Conservation (phyloP, 352 stramenopile species). For the Phytophthora meadii region DNA sequence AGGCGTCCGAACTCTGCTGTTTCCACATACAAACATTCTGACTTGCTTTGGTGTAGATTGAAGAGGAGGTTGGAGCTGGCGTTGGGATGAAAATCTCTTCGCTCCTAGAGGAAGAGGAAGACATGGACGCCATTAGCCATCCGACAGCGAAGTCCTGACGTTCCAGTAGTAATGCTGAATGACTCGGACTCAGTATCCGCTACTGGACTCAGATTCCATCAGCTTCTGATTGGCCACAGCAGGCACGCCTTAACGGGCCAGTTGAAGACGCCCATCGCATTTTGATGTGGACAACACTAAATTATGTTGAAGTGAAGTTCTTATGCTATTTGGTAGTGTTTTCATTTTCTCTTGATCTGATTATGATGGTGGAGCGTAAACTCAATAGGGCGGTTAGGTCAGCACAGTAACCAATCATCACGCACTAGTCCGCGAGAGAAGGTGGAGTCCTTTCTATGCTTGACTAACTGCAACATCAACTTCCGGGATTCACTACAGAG, state of each 20-base stretch:
- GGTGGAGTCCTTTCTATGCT: slow-evolving; percentile 11
- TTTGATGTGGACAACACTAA: neutral
- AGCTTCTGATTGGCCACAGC: slow-evolving; percentile 4
- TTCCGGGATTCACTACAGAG: slow-evolving; percentile 8
- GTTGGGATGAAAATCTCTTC: slow-evolving; percentile 10
- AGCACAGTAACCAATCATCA: neutral
- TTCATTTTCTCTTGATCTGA: neutral
- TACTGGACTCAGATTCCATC: slow-evolving; percentile 10
- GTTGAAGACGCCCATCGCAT: neutral
- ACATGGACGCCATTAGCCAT: slow-evolving; percentile 11
- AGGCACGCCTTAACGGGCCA: neutral
- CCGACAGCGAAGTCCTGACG: neutral
- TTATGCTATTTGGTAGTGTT: too few relatives aligned
- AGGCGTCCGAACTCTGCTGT: slow-evolving; percentile 30
- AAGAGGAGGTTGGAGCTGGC: slow-evolving; percentile 4
- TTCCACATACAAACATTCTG: slow-evolving; percentile 49
- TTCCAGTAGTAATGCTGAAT: slow-evolving; percentile 8
- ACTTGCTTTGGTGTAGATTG: slow-evolving; percentile 26
- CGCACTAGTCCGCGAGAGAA: slow-evolving; percentile 22
- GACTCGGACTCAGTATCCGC: neutral
- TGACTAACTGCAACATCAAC: neutral
- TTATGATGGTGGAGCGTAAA: neutral
- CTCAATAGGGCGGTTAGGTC: neutral
- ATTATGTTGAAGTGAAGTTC: neutral
- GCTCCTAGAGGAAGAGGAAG: slow-evolving; percentile 9